Percentiles rank a stretch among this genome's conserved stretches.
These are phyloP conservation scores for Russula sp. DNA, from an alignment of 768 basidiomycete species.

Conservation along the genomic window DNA sequence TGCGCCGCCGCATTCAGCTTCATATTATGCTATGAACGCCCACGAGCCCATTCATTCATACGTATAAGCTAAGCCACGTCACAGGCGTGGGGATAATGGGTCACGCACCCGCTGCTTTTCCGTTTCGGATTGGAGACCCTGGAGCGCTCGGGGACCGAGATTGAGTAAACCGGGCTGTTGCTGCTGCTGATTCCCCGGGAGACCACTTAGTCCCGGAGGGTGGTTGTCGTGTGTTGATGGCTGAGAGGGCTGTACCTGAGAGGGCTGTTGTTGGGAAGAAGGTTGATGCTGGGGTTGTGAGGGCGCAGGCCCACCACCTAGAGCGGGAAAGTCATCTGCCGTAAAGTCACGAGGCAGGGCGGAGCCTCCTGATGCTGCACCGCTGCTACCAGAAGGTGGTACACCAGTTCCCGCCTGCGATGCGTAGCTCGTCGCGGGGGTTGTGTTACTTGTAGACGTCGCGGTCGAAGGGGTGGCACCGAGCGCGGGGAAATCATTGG, in stretches of 20 bases:
- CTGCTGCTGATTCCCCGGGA: constrained; percentile 45
- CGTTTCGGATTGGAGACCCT: constrained; percentile 49
- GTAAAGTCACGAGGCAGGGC: constrained; percentile 62
- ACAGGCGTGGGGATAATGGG: constrained; percentile 1
- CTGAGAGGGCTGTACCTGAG: constrained; percentile 25
- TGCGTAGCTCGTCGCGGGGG: constrained; percentile 64
- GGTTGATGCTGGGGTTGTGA: constrained; percentile 34
- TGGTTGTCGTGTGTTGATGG: constrained; percentile 37
- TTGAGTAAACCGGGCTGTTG: constrained; percentile 70
- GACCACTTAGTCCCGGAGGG: constrained; percentile 77
- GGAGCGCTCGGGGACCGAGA: constrained; percentile 35
- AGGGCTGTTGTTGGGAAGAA: constrained; percentile 28
- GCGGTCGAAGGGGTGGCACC: constrained; percentile 52
- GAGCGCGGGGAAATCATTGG: constrained; percentile 83
- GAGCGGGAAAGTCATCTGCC: constrained; percentile 86
- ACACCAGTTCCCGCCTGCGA: constrained; percentile 72
- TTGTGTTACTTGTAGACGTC: constrained; percentile 32
- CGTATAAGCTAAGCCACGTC: constrained; percentile 14
- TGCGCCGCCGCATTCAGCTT: constrained; percentile 60
- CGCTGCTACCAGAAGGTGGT: constrained; percentile 36
- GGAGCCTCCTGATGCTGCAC: constrained; percentile 30
- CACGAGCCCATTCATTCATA: not conserved
- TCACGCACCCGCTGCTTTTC: constrained; percentile 65
- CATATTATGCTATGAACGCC: constrained; percentile 34
- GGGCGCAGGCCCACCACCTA: constrained; percentile 57